Percentiles rank a stretch among this genome's conserved stretches.
Evolutionary conservation across 2,329 filamentous ascomycete genomes (phyloP).

Genomic region (Paracamarosporium sp.): DNA sequence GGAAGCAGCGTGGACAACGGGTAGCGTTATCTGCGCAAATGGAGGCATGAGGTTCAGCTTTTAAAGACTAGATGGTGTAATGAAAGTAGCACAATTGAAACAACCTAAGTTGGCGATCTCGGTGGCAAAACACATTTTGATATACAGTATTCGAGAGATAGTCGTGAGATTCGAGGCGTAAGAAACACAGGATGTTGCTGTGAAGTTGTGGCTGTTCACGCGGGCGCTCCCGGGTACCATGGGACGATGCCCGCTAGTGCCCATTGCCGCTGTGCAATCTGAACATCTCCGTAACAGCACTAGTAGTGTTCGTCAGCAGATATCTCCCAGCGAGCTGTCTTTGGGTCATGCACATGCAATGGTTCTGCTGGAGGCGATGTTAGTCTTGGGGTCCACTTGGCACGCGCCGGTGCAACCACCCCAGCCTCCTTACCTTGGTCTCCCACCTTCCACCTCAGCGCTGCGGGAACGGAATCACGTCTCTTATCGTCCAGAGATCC

Average conservation of each 20-base stretch:
- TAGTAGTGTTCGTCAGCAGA: not conserved
- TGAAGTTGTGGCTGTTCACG: not conserved
- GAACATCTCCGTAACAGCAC: not conserved
- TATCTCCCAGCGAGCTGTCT: not conserved
- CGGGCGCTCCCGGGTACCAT: not conserved
- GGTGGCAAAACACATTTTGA: not conserved
- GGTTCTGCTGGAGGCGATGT: not conserved
- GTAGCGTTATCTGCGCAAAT: constrained; percentile 80
- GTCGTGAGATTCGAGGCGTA: not conserved
- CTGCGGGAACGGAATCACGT: not conserved
- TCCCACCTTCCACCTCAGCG: not conserved
- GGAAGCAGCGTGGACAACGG: constrained; percentile 80
- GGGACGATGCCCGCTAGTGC: not conserved
- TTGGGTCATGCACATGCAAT: not conserved
- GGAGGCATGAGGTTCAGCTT: constrained; percentile 67
- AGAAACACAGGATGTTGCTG: not conserved
- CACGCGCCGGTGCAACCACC: constrained; percentile 3
- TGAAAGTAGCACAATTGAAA: not conserved
- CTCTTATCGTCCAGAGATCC: not conserved
- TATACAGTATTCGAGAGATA: not conserved
- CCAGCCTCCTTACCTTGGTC: not conserved
- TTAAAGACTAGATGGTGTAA: constrained; percentile 16
- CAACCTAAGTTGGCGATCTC: not conserved
- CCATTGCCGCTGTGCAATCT: not conserved
- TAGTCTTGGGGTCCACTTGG: constrained; percentile 2